These are phyloP conservation scores for Epipyxis sp. DNA, from an alignment of 108 stramenopile species.

Conservation along the genomic window DNA sequence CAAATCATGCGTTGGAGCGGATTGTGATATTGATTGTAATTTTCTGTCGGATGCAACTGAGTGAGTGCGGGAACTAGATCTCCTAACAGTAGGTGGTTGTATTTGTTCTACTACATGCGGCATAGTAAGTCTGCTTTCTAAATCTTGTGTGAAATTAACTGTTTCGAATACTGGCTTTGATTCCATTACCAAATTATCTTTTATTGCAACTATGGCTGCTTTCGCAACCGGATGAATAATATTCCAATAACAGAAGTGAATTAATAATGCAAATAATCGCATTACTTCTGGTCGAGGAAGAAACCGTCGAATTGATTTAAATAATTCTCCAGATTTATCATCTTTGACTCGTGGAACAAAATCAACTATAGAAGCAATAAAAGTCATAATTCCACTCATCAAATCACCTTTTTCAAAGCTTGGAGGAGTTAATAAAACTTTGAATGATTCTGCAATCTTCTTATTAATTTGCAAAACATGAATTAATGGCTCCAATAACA, in stretches of 20 bases:
- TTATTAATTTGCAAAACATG: too few relatives aligned
- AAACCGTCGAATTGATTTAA: neutral
- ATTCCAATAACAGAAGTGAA: constrained; percentile 17
- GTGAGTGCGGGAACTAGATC: too few relatives aligned
- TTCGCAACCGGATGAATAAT: neutral
- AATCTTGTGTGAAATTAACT: too few relatives aligned
- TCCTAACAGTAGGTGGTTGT: too few relatives aligned
- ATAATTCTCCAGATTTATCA: neutral
- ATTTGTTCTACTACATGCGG: too few relatives aligned
- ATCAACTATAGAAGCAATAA: neutral
- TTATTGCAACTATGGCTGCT: neutral
- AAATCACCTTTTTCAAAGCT: neutral
- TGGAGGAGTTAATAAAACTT: neutral
- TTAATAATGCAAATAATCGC: neutral
- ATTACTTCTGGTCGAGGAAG: neutral
- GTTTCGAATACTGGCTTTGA: too few relatives aligned
- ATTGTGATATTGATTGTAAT: too few relatives aligned
- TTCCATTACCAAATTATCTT: too few relatives aligned
- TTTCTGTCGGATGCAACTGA: too few relatives aligned
- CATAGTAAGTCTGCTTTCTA: too few relatives aligned
- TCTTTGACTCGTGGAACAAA: constrained; percentile 2
- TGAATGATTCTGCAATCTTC: neutral
- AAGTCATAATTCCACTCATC: neutral
- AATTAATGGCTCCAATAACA: too few relatives aligned
- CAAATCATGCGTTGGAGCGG: too few relatives aligned